Evolutionary conservation across 179 eudicot species (phyloP).

Genomic region (Gypsophila paniculata): DNA sequence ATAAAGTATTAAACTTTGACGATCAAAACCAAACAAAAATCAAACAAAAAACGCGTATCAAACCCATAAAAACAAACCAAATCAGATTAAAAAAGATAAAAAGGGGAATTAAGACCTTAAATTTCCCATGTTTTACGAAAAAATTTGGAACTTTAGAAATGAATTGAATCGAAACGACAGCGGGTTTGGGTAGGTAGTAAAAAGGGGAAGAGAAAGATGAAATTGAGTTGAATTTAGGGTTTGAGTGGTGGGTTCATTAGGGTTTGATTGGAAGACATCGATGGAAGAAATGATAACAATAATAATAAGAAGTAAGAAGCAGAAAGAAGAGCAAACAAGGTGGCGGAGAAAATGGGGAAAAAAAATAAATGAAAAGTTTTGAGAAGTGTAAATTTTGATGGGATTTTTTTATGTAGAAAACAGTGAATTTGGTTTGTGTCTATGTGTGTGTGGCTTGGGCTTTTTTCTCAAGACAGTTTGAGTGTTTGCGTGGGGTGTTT

Average conservation of each 20-base stretch:
- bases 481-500: too few species aligned
- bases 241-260: background rate
- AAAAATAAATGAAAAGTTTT: too few species aligned
- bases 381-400: too few species aligned
- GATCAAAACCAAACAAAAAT: background rate
- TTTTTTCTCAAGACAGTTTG: too few species aligned
- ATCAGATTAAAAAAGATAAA: background rate
- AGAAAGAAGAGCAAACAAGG: background rate
- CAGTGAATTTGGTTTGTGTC: too few species aligned
- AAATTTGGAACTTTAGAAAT: background rate
- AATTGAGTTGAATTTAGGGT: background rate
- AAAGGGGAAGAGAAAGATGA: background rate
- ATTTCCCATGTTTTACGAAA: background rate
- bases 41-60: background rate
- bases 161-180: background rate
- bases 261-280: background rate
- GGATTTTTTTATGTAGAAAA: too few species aligned
- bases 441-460: too few species aligned
- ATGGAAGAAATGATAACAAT: too few species aligned
- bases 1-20: background rate
- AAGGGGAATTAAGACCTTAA: constrained; percentile 14
- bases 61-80: constrained; percentile 9
- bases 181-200: background rate
- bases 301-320: background rate
- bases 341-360: too few species aligned